Evolutionary conservation across 2,329 filamentous ascomycete species (phyloP).

Genomic region (Aspergillus tubingensis): DNA sequence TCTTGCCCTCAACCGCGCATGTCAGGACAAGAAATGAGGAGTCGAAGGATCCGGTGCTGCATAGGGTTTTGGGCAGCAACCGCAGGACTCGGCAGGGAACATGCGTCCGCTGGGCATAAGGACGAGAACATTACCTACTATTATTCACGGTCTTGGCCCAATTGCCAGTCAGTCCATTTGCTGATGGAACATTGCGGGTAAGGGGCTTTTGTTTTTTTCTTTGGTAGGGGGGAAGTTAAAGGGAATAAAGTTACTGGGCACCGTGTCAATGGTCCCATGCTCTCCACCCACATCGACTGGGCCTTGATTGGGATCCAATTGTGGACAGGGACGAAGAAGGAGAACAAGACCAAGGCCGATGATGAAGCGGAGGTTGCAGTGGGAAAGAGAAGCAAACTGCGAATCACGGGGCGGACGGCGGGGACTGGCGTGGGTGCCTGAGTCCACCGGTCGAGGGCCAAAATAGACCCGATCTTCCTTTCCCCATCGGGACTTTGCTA

Average conservation of each 20-base stretch:
- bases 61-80: slow-evolving; percentile 30
- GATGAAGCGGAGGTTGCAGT: background rate
- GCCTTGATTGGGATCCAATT: background rate
- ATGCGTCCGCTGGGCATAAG: slow-evolving; percentile 21
- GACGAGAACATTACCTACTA: slow-evolving; percentile 6
- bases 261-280: background rate
- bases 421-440: slow-evolving; percentile 7
- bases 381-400: background rate
- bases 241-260: slow-evolving; percentile 8
- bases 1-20: slow-evolving; percentile 22
- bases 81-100: slow-evolving; percentile 22
- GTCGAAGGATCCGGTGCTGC: slow-evolving; percentile 17
- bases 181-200: slow-evolving; percentile 6
- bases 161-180: slow-evolving; percentile 10
- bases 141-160: slow-evolving; percentile 17
- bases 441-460: background rate
- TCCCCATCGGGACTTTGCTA: background rate
- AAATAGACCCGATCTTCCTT: background rate
- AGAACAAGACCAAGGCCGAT: background rate
- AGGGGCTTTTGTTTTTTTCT: background rate
- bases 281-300: background rate
- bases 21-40: slow-evolving; percentile 16
- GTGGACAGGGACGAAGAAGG: background rate
- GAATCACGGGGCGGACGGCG: background rate
- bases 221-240: background rate